Percentiles rank a stretch among this genome's conserved stretches.
These are phyloP conservation scores for Avena eriantha DNA, from an alignment of 176 grass and related monocot genomes.

Conservation along the genomic window DNA sequence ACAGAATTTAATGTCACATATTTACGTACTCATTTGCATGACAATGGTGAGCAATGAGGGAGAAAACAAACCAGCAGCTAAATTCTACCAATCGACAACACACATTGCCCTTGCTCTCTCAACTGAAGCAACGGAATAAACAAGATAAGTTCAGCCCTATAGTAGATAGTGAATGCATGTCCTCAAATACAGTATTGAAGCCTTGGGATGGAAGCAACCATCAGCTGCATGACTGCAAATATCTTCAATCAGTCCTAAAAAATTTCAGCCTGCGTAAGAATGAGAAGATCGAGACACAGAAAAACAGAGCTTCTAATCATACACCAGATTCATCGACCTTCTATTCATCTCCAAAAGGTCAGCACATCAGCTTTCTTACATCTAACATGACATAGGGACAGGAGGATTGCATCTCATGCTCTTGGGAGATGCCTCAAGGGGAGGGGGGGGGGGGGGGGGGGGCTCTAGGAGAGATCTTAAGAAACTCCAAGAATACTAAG, in stretches of 20 bases:
- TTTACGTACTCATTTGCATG: conserved; percentile 48
- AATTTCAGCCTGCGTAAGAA: conserved; percentile 61
- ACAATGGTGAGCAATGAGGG: conserved; percentile 58
- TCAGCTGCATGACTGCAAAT: conserved; percentile 45
- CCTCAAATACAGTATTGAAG: conserved; percentile 51
- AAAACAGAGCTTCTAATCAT: conserved; percentile 43
- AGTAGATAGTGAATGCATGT: conserved; percentile 35
- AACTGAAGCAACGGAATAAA: conserved; percentile 53
- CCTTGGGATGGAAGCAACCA: conserved; percentile 54
- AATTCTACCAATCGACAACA: conserved; percentile 40
- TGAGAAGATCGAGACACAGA: conserved; percentile 41
- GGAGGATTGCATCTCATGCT: conserved; percentile 58
- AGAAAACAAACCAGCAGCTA: conserved; percentile 43
- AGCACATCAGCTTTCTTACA: conserved; percentile 26
- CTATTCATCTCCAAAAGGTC: conserved; percentile 42
- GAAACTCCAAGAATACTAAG: conserved; percentile 54
- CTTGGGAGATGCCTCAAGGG: conserved; percentile 66
- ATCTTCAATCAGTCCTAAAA: conserved; percentile 62
- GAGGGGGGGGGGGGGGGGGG: conserved; percentile 38
- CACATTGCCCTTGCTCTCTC: conserved; percentile 50
- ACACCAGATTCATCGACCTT: conserved; percentile 37
- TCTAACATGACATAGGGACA: conserved; percentile 45
- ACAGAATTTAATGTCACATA: not conserved
- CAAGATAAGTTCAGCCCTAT: conserved; percentile 38
- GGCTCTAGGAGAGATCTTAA: conserved; percentile 75